phyloP scores from a whole-genome alignment of 2,329 filamentous ascomycete genomes.

The Apiospora hydei region DNA sequence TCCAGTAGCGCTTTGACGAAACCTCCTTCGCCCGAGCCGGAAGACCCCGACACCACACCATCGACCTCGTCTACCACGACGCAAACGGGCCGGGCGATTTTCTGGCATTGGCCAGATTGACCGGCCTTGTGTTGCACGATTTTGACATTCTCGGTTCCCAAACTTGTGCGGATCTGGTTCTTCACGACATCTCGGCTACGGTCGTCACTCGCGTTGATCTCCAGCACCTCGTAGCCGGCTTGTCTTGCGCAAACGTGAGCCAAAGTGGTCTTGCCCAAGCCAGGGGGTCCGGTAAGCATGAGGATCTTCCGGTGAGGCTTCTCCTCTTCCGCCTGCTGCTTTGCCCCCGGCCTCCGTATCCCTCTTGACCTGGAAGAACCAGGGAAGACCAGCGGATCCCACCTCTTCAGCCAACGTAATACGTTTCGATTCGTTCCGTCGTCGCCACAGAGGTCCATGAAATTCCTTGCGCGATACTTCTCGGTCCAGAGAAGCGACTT shows the following conservation, averaged over 20 bases:
- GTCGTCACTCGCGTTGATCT: conserved; percentile 98
- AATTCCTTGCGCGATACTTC: conserved; percentile 92
- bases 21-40: conserved; percentile 83
- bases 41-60: conserved; percentile 84
- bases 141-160: conserved; percentile 94
- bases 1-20: conserved; percentile 97
- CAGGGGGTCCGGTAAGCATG: conserved; percentile 88
- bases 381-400: conserved; percentile 93
- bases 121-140: conserved; percentile 67
- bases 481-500: conserved; percentile 86
- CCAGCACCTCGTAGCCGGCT: conserved; percentile 94
- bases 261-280: conserved; percentile 93
- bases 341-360: conserved; percentile 53
- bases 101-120: conserved; percentile 63
- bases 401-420: conserved; percentile 90
- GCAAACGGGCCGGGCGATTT: conserved; percentile 85
- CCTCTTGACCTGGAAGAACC: conserved; percentile 69
- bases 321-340: conserved; percentile 67
- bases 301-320: conserved; percentile 86
- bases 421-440: conserved; percentile 92
- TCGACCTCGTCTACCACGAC: conserved; percentile 97
- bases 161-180: conserved; percentile 86
- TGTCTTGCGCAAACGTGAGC: conserved; percentile 96
- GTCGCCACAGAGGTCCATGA: conserved; percentile 92
- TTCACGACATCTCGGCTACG: conserved; percentile 89